phyloP scores from a whole-genome alignment of 75 land plant genomes.

The Larix kaempferi region DNA sequence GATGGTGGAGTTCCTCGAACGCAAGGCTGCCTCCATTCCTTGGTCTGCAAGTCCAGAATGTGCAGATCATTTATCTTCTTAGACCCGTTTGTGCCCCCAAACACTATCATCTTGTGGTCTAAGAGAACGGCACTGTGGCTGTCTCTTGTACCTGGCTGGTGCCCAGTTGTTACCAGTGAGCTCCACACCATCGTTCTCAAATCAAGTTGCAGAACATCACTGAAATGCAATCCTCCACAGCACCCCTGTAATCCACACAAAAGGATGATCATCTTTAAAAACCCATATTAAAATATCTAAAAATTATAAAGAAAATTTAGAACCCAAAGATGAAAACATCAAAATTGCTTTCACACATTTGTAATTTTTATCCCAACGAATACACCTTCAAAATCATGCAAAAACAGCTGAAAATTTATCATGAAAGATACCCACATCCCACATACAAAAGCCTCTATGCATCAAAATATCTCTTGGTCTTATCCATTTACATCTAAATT shows the following conservation, averaged over 20 bases:
- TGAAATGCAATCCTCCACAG: conserved; percentile 74
- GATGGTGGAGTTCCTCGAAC: conserved; percentile 64
- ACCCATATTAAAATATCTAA: too few relatives aligned
- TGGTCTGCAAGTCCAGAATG: conserved; percentile 54
- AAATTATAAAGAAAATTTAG: too few relatives aligned
- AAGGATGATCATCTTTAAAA: too few relatives aligned
- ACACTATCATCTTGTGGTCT: conserved; percentile 54
- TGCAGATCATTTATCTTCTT: conserved; percentile 85
- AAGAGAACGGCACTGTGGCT: conserved; percentile 76
- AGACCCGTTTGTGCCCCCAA: conserved; percentile 84
- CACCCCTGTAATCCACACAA: conserved; percentile 46
- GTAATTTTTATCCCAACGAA: not conserved
- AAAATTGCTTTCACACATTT: not conserved
- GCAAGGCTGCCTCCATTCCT: conserved; percentile 53
- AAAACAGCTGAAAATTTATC: too few relatives aligned
- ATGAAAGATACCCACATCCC: too few relatives aligned
- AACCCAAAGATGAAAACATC: too few relatives aligned
- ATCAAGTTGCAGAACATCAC: conserved; percentile 58
- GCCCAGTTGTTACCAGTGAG: conserved; percentile 42
- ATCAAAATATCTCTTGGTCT: too few relatives aligned
- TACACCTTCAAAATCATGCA: too few relatives aligned
- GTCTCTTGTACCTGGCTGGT: conserved; percentile 76
- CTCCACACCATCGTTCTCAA: conserved; percentile 66
- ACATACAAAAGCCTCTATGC: too few relatives aligned
- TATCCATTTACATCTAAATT: too few relatives aligned